These are phyloP conservation scores for Jaapia argillacea DNA, from an alignment of 768 basidiomycete species.

Conservation along the genomic window DNA sequence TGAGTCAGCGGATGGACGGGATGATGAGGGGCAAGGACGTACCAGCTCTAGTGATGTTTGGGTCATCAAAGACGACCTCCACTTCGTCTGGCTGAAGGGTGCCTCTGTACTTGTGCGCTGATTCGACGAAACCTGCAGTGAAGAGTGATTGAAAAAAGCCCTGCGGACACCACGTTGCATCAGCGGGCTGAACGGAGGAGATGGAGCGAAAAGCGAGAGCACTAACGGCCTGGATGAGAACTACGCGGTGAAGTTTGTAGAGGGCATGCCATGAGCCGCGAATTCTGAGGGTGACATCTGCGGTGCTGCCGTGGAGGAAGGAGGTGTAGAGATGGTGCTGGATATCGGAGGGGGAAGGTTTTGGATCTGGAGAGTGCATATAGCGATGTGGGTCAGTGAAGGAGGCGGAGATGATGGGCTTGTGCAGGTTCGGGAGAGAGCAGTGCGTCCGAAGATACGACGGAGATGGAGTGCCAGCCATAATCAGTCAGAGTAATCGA, in stretches of 20 bases:
- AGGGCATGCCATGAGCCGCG: slow-evolving; percentile 58
- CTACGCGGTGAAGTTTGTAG: slow-evolving; percentile 75
- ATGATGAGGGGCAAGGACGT: slow-evolving; percentile 15
- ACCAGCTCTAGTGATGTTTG: slow-evolving; percentile 85
- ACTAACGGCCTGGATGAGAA: slow-evolving; percentile 81
- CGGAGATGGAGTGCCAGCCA: slow-evolving; percentile 4
- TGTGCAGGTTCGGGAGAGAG: slow-evolving; percentile 6
- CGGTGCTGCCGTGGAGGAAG: slow-evolving; percentile 59
- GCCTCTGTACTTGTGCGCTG: slow-evolving; percentile 19
- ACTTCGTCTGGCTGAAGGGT: slow-evolving; percentile 39
- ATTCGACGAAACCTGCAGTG: slow-evolving; percentile 69
- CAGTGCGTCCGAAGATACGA: slow-evolving; percentile 3
- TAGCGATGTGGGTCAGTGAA: slow-evolving; percentile 8
- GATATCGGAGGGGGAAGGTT: slow-evolving; percentile 37
- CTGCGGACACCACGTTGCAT: slow-evolving; percentile 21
- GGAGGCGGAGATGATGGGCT: slow-evolving; percentile 9
- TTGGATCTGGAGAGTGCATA: slow-evolving; percentile 3
- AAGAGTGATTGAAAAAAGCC: slow-evolving; percentile 88
- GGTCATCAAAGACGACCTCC: slow-evolving; percentile 69
- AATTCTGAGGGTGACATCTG: slow-evolving; percentile 71
- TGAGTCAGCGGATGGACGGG: slow-evolving; percentile 8
- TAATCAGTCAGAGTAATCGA: neutral
- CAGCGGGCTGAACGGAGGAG: neutral
- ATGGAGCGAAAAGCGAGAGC: neutral
- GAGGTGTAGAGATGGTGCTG: slow-evolving; percentile 72